phyloP scores from a whole-genome alignment of 1,284 basidiomycete genomes.

The Ustilago bromivora region DNA sequence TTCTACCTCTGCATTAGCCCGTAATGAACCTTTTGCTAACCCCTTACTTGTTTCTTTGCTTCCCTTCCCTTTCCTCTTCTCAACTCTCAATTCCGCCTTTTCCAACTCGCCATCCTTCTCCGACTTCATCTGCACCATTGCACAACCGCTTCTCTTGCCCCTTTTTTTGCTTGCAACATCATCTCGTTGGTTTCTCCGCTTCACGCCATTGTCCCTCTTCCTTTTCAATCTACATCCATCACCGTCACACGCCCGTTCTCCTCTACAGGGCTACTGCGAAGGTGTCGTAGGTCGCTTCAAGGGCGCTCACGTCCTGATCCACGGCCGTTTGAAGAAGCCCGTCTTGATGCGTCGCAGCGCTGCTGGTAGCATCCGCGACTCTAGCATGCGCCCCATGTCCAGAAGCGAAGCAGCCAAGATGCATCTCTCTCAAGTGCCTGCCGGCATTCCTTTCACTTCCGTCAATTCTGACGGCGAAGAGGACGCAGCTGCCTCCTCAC shows the following conservation, averaged over 20 bases:
- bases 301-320: constrained; percentile 78
- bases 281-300: constrained; percentile 87
- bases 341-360: constrained; percentile 71
- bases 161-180: background rate
- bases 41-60: constrained; percentile 2
- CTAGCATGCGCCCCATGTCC: constrained; percentile 61
- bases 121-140: constrained; percentile 6
- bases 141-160: background rate
- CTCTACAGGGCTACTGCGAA: constrained; percentile 79
- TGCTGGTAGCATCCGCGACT: constrained; percentile 55
- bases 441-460: constrained; percentile 59
- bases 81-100: background rate
- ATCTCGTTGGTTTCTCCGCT: background rate
- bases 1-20: no score
- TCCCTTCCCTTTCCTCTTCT: background rate
- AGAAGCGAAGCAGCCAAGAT: constrained; percentile 56
- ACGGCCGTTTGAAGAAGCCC: constrained; percentile 81
- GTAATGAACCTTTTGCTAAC: background rate
- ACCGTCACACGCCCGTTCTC: background rate
- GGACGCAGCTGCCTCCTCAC: constrained; percentile 17
- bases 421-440: constrained; percentile 53
- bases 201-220: background rate
- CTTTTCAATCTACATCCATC: background rate
- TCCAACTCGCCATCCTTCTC: background rate
- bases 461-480: constrained; percentile 64